These are phyloP conservation scores for Xerocomellus chrysenteron DNA, from an alignment of 768 basidiomycete genomes.

Conservation along the genomic window DNA sequence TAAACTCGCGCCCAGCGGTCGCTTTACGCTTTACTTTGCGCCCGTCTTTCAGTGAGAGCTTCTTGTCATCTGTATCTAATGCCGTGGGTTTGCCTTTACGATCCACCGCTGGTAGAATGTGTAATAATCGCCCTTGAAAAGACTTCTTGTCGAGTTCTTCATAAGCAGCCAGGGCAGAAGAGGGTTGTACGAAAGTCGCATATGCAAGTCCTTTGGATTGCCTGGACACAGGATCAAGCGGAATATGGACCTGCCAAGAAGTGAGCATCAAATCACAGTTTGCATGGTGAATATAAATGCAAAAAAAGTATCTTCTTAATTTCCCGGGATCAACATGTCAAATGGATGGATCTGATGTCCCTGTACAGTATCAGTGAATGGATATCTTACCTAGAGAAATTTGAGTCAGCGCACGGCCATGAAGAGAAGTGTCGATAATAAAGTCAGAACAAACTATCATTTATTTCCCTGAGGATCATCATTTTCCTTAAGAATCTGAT, in stretches of 20 bases:
- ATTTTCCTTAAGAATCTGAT: constrained; percentile 44
- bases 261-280: neutral
- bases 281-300: constrained; percentile 22
- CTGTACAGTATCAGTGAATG: constrained; percentile 27
- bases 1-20: constrained; percentile 74
- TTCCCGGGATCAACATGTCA: constrained; percentile 47
- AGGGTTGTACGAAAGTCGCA: constrained; percentile 46
- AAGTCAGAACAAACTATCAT: constrained; percentile 52
- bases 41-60: constrained; percentile 59
- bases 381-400: constrained; percentile 14
- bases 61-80: constrained; percentile 42
- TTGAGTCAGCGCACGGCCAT: neutral
- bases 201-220: constrained; percentile 63
- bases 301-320: constrained; percentile 54
- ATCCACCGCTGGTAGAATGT: constrained; percentile 84
- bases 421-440: neutral
- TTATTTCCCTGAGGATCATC: constrained; percentile 41
- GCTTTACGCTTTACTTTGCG: constrained; percentile 60
- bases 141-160: constrained; percentile 76
- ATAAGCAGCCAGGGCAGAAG: constrained; percentile 66
- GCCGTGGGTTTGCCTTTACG: constrained; percentile 48
- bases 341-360: constrained; percentile 59
- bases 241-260: constrained; percentile 53
- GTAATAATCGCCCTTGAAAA: constrained; percentile 89
- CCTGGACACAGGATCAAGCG: constrained; percentile 45